phyloP scores from a whole-genome alignment of 306 rosid species.

The Sicyos baderoa region DNA sequence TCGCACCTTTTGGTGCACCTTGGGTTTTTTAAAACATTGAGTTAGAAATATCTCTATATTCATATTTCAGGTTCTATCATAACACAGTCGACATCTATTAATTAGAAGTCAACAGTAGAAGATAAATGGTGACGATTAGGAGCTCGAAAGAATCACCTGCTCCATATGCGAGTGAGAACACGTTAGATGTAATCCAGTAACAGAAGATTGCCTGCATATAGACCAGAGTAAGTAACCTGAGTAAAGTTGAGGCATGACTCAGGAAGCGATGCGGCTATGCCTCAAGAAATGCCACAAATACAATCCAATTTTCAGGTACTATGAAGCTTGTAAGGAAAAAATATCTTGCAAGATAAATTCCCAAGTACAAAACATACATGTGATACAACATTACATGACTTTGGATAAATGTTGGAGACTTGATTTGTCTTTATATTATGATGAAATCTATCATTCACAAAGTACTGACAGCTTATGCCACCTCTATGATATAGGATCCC shows the following conservation, averaged over 20 bases:
- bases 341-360: neutral
- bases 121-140: neutral
- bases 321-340: neutral
- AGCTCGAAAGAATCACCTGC: conserved; percentile 45
- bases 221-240: neutral
- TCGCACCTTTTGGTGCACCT: no score
- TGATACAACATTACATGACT: conserved; percentile 1
- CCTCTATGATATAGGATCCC: neutral
- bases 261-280: neutral
- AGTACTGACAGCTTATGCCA: neutral
- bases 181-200: conserved; percentile 81
- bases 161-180: conserved; percentile 69
- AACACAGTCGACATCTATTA: neutral
- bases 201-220: conserved; percentile 82
- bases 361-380: neutral
- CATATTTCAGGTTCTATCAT: no score
- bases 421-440: neutral
- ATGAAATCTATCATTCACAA: neutral
- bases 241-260: neutral
- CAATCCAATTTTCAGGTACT: neutral
- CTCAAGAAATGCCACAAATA: neutral
- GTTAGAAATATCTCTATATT: no score
- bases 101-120: neutral
- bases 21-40: no score
- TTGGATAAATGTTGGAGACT: neutral